phyloP scores from a whole-genome alignment of 441 rosid genomes.

The Gossypium gossypioides region DNA sequence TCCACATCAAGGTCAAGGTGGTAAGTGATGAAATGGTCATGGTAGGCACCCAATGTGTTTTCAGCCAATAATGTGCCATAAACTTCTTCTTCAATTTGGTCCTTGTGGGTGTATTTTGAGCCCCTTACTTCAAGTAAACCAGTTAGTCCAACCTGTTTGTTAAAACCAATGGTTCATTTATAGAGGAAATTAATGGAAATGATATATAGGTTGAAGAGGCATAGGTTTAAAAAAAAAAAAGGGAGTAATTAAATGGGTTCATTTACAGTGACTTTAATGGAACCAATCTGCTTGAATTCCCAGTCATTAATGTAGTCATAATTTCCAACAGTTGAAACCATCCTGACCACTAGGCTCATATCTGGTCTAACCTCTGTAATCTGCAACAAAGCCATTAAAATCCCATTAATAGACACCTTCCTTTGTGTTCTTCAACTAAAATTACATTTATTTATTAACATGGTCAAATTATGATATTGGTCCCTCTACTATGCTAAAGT shows the following conservation, averaged over 20 bases:
- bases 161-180: no score
- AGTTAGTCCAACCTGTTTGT: slow-evolving; percentile 40
- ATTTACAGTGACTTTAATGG: slow-evolving; percentile 30
- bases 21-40: slow-evolving; percentile 48
- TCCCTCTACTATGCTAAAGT: neutral
- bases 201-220: neutral
- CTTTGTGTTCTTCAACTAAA: no score
- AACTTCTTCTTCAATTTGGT: slow-evolving; percentile 35
- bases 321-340: slow-evolving; percentile 43
- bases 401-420: neutral
- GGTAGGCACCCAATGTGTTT: slow-evolving; percentile 37
- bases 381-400: slow-evolving; percentile 21
- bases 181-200: neutral
- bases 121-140: slow-evolving; percentile 46
- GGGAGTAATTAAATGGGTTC: neutral
- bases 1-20: slow-evolving; percentile 60
- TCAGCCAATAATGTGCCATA: slow-evolving; percentile 48
- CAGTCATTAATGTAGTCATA: slow-evolving; percentile 56
- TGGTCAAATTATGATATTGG: neutral
- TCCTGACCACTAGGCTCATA: slow-evolving; percentile 43
- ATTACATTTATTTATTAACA: no score
- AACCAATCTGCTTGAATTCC: slow-evolving; percentile 66
- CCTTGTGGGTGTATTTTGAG: slow-evolving; percentile 26
- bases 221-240: no score
- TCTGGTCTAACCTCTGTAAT: slow-evolving; percentile 49